Conservation (phyloP, 106 monocot genomes). For the Apostasia ramifera region DNA sequence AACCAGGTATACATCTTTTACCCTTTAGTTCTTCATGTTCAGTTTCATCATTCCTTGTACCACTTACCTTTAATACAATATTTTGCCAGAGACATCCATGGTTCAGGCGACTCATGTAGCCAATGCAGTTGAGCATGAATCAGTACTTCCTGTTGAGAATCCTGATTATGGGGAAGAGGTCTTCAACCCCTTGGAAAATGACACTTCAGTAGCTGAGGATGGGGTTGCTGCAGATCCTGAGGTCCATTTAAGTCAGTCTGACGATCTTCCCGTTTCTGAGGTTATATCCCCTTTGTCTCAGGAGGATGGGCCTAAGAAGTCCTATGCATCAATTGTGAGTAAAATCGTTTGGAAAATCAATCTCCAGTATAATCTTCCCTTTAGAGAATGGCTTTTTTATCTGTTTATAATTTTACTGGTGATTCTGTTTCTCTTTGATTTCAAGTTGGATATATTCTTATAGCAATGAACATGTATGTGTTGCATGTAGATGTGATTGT, state of each 20-base stretch:
- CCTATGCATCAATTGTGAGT: slow-evolving; percentile 69
- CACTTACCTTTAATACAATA: too few relatives aligned
- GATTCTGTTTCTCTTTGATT: too few relatives aligned
- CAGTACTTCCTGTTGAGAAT: not conserved
- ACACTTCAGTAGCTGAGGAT: slow-evolving; percentile 15
- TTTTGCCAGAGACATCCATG: slow-evolving; percentile 4
- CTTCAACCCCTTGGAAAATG: slow-evolving; percentile 11
- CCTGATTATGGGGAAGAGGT: slow-evolving; percentile 12
- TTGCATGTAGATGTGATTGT: too few relatives aligned
- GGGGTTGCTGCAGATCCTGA: slow-evolving; percentile 14
- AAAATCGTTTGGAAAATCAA: not conserved
- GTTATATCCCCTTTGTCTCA: slow-evolving; percentile 12
- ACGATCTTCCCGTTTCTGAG: slow-evolving; percentile 2
- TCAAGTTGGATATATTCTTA: too few relatives aligned
- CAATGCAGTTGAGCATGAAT: slow-evolving; percentile 3
- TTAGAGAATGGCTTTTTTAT: too few relatives aligned
- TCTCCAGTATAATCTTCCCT: too few relatives aligned
- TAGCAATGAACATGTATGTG: too few relatives aligned
- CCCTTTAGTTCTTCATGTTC: not conserved
- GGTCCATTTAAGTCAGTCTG: not conserved
- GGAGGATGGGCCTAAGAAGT: slow-evolving; percentile 49
- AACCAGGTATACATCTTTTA: slow-evolving; percentile 18
- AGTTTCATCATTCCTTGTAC: not conserved
- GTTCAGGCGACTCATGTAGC: slow-evolving; percentile 8
- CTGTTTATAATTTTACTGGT: too few relatives aligned